phyloP scores from a whole-genome alignment of 2,329 filamentous ascomycete species.

The Diplodia scrobiculata region DNA sequence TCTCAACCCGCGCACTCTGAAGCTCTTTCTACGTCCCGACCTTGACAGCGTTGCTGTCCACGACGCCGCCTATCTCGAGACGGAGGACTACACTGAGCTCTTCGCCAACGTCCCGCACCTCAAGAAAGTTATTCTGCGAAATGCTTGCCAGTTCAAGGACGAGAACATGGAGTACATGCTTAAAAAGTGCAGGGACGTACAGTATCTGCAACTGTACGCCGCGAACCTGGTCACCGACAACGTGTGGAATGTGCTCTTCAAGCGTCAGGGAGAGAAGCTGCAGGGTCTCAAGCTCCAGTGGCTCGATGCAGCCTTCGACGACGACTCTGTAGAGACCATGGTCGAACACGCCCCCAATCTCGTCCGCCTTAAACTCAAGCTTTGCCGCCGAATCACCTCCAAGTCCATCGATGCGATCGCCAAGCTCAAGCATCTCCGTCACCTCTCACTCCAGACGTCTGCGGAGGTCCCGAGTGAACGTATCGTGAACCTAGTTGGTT shows the following conservation, averaged over 20 bases:
- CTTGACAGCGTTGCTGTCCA: slow-evolving; percentile 61
- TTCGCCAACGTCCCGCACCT: slow-evolving; percentile 74
- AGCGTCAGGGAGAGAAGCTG: slow-evolving; percentile 65
- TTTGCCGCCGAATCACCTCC: slow-evolving; percentile 73
- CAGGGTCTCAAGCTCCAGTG: slow-evolving; percentile 75
- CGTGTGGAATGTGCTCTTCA: slow-evolving; percentile 72
- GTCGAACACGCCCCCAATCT: slow-evolving; percentile 67
- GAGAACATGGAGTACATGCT: slow-evolving; percentile 78
- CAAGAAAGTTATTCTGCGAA: slow-evolving; percentile 72
- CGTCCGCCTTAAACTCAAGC: slow-evolving; percentile 73
- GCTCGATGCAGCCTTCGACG: slow-evolving; percentile 78
- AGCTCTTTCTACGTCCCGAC: slow-evolving; percentile 56
- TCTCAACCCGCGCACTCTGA: slow-evolving; percentile 55
- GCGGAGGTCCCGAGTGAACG: slow-evolving; percentile 58
- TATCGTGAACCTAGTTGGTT: slow-evolving; percentile 63
- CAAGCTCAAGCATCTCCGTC: slow-evolving; percentile 64
- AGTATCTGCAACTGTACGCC: slow-evolving; percentile 75
- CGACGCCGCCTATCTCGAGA: slow-evolving; percentile 66
- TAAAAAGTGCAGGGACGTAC: slow-evolving; percentile 68
- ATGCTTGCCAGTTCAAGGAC: slow-evolving; percentile 91
- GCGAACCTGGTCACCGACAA: slow-evolving; percentile 78
- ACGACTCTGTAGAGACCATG: slow-evolving; percentile 67
- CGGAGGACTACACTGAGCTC: slow-evolving; percentile 76
- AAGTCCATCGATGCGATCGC: slow-evolving; percentile 67
- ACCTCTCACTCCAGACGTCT: slow-evolving; percentile 72